A percentile compares a stretch with the other conserved stretches of the same genome.
Conservation (phyloP, 495 filamentous ascomycete genomes). For the Durotheca rogersii region DNA sequence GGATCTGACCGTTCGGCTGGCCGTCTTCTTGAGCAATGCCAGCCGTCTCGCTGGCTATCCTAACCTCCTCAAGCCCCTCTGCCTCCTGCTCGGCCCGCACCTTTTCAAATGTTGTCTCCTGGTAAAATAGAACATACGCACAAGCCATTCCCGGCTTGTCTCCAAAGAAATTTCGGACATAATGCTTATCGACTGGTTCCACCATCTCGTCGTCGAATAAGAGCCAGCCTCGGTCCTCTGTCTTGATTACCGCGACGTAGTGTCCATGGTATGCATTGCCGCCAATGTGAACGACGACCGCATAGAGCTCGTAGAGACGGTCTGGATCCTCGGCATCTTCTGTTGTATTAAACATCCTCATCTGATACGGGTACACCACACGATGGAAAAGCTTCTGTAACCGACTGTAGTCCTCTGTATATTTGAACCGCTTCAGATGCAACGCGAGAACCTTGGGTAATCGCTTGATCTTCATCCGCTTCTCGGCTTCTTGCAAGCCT, state of each 20-base stretch:
- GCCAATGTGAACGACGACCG: slow-evolving; percentile 97
- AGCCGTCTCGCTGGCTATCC: slow-evolving; percentile 56
- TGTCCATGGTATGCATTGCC: slow-evolving; percentile 98
- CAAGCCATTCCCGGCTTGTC: slow-evolving; percentile 88
- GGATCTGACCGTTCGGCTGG: slow-evolving; percentile 41
- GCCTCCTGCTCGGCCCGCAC: slow-evolving; percentile 79
- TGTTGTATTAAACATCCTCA: slow-evolving; percentile 96
- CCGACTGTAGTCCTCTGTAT: slow-evolving; percentile 89
- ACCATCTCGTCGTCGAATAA: slow-evolving; percentile 98
- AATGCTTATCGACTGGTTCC: slow-evolving; percentile 93
- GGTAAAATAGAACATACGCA: slow-evolving; percentile 97
- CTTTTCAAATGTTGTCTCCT: slow-evolving; percentile 90
- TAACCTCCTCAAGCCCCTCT: slow-evolving; percentile 68
- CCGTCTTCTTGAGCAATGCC: slow-evolving; percentile 49
- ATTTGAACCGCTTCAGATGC: slow-evolving; percentile 96
- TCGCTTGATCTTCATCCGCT: slow-evolving; percentile 98
- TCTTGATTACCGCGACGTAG: slow-evolving; percentile 97
- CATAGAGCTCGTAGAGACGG: slow-evolving; percentile 92
- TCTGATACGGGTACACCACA: slow-evolving; percentile 94
- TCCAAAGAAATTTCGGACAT: slow-evolving; percentile 97
- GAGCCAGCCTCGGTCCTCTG: slow-evolving; percentile 91
- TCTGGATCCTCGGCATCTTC: slow-evolving; percentile 96
- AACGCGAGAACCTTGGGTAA: slow-evolving; percentile 87
- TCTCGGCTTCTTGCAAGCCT: slow-evolving; percentile 95
- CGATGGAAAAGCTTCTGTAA: slow-evolving; percentile 96